Conservation (phyloP, 1,284 basidiomycete species). For the Ganoderma meredithae region DNA sequence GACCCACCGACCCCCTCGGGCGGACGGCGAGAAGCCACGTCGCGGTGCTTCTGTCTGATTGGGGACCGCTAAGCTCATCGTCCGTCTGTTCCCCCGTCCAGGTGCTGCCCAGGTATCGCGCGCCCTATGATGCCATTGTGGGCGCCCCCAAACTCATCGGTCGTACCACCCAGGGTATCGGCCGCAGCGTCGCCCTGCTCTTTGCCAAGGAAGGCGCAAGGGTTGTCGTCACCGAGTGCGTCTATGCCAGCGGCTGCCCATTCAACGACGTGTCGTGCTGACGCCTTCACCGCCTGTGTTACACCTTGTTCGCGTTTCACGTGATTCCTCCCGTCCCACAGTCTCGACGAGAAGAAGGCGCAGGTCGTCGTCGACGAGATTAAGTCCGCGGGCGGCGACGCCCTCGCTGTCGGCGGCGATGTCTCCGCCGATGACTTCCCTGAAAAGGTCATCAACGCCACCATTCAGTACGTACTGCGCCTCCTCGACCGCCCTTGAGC, state of each 20-base stretch:
- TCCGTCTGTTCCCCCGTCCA: constrained; percentile 36
- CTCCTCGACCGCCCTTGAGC: not conserved
- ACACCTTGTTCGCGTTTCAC: constrained; percentile 9
- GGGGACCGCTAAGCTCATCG: constrained; percentile 8
- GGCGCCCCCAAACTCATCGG: constrained; percentile 17
- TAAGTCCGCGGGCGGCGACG: constrained; percentile 74
- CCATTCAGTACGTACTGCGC: constrained; percentile 64
- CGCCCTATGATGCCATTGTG: constrained; percentile 14
- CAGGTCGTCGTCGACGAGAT: constrained; percentile 78
- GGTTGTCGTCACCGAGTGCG: constrained; percentile 85
- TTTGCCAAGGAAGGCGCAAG: constrained; percentile 89
- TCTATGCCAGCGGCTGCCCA: constrained; percentile 17
- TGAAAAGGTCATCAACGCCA: constrained; percentile 78
- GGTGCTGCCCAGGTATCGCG: constrained; percentile 75
- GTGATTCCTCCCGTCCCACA: constrained; percentile 37
- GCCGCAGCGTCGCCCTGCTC: constrained; percentile 74
- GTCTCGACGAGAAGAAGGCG: constrained; percentile 74
- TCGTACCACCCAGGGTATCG: constrained; percentile 67
- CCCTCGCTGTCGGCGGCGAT: constrained; percentile 76
- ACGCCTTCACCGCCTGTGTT: not conserved
- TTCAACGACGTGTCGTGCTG: constrained; percentile 4
- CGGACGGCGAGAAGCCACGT: constrained; percentile 18
- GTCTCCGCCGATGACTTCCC: constrained; percentile 86
- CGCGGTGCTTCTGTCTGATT: constrained; percentile 3
- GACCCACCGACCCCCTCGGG: constrained; percentile 9